These are phyloP conservation scores for Aureoboletus auriporus DNA, from an alignment of 768 basidiomycete species.

Conservation along the genomic window DNA sequence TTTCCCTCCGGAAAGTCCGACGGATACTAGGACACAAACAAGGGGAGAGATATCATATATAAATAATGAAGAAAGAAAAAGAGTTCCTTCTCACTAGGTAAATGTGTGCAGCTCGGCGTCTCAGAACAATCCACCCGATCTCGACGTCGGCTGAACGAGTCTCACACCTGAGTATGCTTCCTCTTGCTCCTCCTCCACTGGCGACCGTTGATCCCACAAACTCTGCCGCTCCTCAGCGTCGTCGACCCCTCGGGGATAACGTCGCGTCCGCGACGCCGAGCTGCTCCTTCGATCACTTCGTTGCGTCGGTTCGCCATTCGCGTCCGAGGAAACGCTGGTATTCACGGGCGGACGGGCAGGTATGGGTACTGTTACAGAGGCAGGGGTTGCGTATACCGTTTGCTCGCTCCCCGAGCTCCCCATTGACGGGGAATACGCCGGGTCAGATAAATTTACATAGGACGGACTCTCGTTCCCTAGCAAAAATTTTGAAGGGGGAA, in stretches of 20 bases:
- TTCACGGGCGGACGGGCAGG: slow-evolving; percentile 1
- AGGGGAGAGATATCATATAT: no score
- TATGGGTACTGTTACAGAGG: slow-evolving; percentile 3
- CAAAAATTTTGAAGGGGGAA: slow-evolving; percentile 20
- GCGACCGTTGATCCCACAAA: slow-evolving; percentile 40
- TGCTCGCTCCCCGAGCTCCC: slow-evolving; percentile 15
- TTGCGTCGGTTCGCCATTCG: slow-evolving; percentile 10
- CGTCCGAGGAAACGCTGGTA: not conserved
- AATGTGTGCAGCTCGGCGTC: not conserved
- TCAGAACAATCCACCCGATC: slow-evolving; percentile 19
- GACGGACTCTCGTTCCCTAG: slow-evolving; percentile 2
- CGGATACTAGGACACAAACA: no score
- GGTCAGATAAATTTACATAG: not conserved
- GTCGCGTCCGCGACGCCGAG: slow-evolving; percentile 45
- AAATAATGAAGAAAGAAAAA: no score
- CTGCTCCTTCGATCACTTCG: slow-evolving; percentile 34
- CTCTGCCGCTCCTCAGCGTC: slow-evolving; percentile 62
- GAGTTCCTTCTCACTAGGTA: no score
- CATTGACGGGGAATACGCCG: slow-evolving; percentile 4
- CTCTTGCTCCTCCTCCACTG: slow-evolving; percentile 17
- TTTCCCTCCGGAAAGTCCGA: no score
- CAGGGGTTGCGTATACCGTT: slow-evolving; percentile 11
- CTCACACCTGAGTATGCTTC: slow-evolving; percentile 30
- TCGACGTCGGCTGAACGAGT: slow-evolving; percentile 32
- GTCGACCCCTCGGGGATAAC: slow-evolving; percentile 42